Conservation (phyloP, 2,329 filamentous ascomycete genomes). For the Plenodomus biglobosus region DNA sequence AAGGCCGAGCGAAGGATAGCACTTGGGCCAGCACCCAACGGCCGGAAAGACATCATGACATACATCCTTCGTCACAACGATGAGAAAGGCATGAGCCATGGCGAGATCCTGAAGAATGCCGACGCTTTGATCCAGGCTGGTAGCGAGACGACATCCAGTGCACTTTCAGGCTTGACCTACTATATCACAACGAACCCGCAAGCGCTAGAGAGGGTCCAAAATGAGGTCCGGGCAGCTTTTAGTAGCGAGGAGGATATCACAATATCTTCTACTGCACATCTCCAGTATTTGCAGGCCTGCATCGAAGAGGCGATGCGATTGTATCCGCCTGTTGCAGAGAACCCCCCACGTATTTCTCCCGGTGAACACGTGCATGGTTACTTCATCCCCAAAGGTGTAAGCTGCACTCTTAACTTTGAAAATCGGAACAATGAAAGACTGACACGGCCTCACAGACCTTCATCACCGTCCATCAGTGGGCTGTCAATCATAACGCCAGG, state of each 20-base stretch:
- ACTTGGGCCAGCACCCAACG: background rate
- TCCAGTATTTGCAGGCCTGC: conserved; percentile 19
- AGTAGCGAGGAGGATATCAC: conserved; percentile 12
- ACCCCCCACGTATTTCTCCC: conserved; percentile 6
- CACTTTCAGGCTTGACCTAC: conserved; percentile 8
- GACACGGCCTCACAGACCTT: conserved; percentile 1
- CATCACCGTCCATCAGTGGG: conserved; percentile 17
- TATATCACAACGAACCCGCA: conserved; percentile 11
- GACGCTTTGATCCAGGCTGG: conserved; percentile 39
- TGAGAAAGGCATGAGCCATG: conserved; percentile 15
- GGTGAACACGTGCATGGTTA: conserved; percentile 15
- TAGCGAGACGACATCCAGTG: conserved; percentile 33
- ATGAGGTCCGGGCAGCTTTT: conserved; percentile 11
- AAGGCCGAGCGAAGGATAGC: background rate
- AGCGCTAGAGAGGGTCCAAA: conserved; percentile 6
- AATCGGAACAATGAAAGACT: background rate
- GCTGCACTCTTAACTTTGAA: background rate
- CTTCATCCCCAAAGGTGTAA: conserved; percentile 16
- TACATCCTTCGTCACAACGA: conserved; percentile 14
- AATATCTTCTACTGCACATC: background rate
- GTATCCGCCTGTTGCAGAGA: conserved; percentile 14
- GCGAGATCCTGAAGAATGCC: conserved; percentile 35
- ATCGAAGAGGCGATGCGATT: conserved; percentile 19
- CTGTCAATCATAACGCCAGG: conserved; percentile 12
- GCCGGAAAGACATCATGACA: conserved; percentile 11